Evolutionary conservation across 2,329 filamentous ascomycete genomes (phyloP), one percentile per base, ranked within the genome.

Genomic region (Setomelanomma holmii): DNA sequence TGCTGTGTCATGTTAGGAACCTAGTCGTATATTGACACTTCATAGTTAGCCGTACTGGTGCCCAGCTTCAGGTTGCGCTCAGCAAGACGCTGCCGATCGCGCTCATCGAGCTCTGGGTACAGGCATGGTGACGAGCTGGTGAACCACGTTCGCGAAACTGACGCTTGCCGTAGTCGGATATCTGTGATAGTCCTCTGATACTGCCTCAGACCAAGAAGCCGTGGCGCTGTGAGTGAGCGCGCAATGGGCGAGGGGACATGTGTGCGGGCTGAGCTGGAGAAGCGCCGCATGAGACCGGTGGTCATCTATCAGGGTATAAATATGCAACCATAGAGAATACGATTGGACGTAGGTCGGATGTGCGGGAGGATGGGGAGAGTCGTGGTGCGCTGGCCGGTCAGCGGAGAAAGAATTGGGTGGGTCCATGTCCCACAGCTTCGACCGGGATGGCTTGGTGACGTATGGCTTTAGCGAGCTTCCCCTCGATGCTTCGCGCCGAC

Each of bases 41-140:
- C 34, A 4, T n/a, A 7, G 12, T 10, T 7, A n/a, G 34, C 14
- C 78, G 42, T 76, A 86, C 84, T 87, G 65, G 83, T 84, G 30
- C 85, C 85, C 8, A 88, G 76, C 71, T 86, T 86, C 49, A 87
- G 55, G 6, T 83, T 83, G 55, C 85, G 80, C 71, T 86, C 82
- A 63, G 86, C 81, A 21, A 82, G 80, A 8, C 81, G 80, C 60
- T 80, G 78, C 54, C 78, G 75, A 60, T 81, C 78, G 24, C 64
- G 53, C 55, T 63, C 64, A 45, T 64, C 60, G 11, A 53, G 53
- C 24, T 73, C 64, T 10, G 63, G 49, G 14, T 52, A 52, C 1
- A 56, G 58, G 27, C 63, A 67, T 38, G 72, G 69, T 22, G 72
- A 62, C 5, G 74, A 73, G 60, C 75, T 76, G 22, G 72, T 79